Evolutionary conservation across 768 basidiomycete species (phyloP).

Genomic region (Porphyrellus cyaneotinctus): DNA sequence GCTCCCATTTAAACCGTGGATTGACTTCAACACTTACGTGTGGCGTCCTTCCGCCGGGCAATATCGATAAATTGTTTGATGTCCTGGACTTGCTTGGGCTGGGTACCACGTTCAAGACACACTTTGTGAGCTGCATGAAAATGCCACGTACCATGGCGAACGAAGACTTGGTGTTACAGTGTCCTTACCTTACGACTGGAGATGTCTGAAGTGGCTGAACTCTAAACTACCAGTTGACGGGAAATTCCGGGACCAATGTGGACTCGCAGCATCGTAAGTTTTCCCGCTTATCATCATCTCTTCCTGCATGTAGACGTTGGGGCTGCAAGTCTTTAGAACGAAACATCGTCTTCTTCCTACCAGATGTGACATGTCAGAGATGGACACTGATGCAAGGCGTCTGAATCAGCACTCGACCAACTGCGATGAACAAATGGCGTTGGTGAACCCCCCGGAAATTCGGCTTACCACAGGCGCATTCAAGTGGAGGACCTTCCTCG

Average conservation of each 20-base stretch:
- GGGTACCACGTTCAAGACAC: conserved; percentile 7
- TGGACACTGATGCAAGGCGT: too few species aligned
- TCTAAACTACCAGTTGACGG: conserved; percentile 30
- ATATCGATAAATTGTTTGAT: conserved; percentile 99
- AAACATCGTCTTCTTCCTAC: too few species aligned
- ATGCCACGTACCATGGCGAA: conserved; percentile 27
- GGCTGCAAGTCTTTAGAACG: too few species aligned
- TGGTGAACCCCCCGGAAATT: too few species aligned
- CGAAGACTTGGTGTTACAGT: conserved; percentile 9
- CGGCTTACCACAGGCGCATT: too few species aligned
- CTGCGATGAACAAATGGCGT: too few species aligned
- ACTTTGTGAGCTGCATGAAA: not conserved
- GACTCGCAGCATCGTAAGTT: too few species aligned
- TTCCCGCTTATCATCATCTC: too few species aligned
- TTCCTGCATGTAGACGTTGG: too few species aligned
- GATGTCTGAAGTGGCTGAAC: conserved; percentile 33
- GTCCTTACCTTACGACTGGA: not conserved
- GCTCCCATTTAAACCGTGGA: not conserved
- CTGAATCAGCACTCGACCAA: too few species aligned
- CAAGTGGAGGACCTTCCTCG: too few species aligned
- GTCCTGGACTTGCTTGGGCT: conserved; percentile 98
- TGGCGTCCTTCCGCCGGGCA: conserved; percentile 95
- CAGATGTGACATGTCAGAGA: too few species aligned
- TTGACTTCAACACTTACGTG: conserved; percentile 56
- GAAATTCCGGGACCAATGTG: conserved; percentile 15